Base-by-base conservation (phyloP, 345 rosid genomes). In the Eucalyptus lansdowneana region DNA sequence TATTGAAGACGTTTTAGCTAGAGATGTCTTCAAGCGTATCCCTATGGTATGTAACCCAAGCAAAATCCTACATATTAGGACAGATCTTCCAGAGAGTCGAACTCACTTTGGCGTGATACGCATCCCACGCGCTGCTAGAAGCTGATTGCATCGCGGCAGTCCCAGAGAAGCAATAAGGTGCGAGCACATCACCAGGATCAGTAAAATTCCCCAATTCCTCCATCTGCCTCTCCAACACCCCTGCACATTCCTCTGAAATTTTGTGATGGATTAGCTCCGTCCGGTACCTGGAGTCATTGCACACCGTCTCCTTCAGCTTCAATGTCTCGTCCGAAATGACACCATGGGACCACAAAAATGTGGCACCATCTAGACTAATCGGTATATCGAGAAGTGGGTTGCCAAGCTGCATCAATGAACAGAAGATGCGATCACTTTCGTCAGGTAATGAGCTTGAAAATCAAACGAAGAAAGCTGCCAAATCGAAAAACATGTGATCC, bases 321-420 rank as follows among this genome's bases (percentile, higher is more conserved):
- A 91, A n/a, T 56, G 91, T 90, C 86, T 92, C 91, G 54, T 92
- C 94, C 5, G 92, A 92, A 86, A 92, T 92, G 13, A 89, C 92
- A 4, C 94, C 94, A 62, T 93, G 92, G 56, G 92, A 58, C 94
- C 94, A 90, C 62, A 92, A 89, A 83, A 86, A 93, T 9, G 89
- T 92, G 22, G 91, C 92, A 1, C 88, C 76, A 65, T 89, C 81
- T n/a, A 92, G 50, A 31, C 93, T 91, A 72, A 72, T 19, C 17
- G 87, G 92, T 6, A 90, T 11, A 90, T 92, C 93, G 31, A 92
- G 58, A 14, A 93, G 92, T 22, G 94, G 94, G 89, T 92, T 93
- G 50, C 93, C 94, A 58, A 93, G 89, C 94, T 93, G 86, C 81
- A 88, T 29, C 58, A 22, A 86, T n/a, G 24, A 3, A 86, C 14